Evolutionary conservation across 495 filamentous ascomycete genomes (phyloP).

Genomic region (Viridothelium virens): DNA sequence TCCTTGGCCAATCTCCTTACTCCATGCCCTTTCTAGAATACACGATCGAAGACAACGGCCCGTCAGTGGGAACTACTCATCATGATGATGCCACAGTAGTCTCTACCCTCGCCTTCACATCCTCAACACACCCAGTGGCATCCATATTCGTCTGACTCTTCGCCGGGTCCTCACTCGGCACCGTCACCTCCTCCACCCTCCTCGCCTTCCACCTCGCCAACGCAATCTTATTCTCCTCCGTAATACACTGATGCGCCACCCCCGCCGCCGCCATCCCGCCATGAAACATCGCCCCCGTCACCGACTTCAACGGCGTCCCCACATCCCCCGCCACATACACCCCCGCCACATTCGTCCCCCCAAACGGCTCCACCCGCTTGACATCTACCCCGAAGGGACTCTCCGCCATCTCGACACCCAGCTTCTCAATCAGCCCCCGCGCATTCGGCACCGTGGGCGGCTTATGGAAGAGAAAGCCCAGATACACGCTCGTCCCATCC

Average conservation of each 20-base stretch:
- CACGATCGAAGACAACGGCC: neutral
- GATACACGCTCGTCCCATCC: neutral
- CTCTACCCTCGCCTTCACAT: neutral
- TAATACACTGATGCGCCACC: neutral
- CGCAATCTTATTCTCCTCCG: neutral
- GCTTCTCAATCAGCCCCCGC: neutral
- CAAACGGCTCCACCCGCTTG: neutral
- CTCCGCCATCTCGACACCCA: neutral
- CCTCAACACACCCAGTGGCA: neutral
- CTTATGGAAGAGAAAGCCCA: neutral
- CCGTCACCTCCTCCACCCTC: neutral
- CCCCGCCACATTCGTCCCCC: slow-evolving; percentile 3
- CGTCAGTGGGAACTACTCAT: neutral
- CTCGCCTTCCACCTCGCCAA: neutral
- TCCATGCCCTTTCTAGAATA: neutral
- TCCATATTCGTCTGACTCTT: neutral
- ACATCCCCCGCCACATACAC: slow-evolving; percentile 5
- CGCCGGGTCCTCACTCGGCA: neutral
- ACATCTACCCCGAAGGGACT: neutral
- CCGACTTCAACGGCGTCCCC: slow-evolving; percentile 2
- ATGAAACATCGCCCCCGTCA: neutral
- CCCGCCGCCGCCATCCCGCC: neutral
- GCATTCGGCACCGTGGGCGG: neutral
- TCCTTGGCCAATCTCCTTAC: neutral
- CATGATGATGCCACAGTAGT: neutral